A percentile compares a stretch with the other conserved stretches of the same genome.
These are phyloP conservation scores for Neofusicoccum kwambonambiense DNA, from an alignment of 2,329 filamentous ascomycete species.

Conservation along the genomic window DNA sequence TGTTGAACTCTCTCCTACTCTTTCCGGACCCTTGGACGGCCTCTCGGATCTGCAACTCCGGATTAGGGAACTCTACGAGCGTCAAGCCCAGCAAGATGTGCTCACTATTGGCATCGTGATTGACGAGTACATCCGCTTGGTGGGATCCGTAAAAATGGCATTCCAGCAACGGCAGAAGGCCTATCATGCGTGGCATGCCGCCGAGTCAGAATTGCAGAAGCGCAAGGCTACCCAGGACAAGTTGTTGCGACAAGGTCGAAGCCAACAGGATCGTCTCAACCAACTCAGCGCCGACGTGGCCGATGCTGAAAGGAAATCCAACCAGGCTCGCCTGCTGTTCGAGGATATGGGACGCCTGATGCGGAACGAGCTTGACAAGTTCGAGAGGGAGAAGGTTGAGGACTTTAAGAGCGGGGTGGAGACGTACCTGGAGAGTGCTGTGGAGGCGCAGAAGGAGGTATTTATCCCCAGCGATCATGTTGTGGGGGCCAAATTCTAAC, in stretches of 20 bases:
- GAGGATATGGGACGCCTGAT: constrained; percentile 97
- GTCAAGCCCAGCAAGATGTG: constrained; percentile 95
- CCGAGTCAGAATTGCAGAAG: constrained; percentile 88
- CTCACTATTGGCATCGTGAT: constrained; percentile 96
- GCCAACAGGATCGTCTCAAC: constrained; percentile 90
- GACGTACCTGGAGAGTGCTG: constrained; percentile 93
- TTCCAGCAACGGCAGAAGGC: constrained; percentile 93
- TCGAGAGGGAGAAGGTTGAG: constrained; percentile 96
- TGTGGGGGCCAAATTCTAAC: background rate
- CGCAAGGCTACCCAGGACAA: constrained; percentile 89
- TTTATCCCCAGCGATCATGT: constrained; percentile 16
- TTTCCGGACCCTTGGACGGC: constrained; percentile 86
- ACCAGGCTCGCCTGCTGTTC: constrained; percentile 85
- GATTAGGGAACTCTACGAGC: constrained; percentile 91
- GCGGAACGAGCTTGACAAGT: constrained; percentile 85
- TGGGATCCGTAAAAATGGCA: constrained; percentile 90
- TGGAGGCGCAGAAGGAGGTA: constrained; percentile 98
- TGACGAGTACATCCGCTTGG: constrained; percentile 95
- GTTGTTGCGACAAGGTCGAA: constrained; percentile 88
- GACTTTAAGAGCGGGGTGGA: constrained; percentile 97
- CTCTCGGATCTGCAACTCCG: constrained; percentile 91
- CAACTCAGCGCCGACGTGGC: constrained; percentile 89
- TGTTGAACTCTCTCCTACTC: constrained; percentile 84
- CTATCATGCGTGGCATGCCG: constrained; percentile 89
- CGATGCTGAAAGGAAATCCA: constrained; percentile 91